Conservation (phyloP, 1,139 yeast genomes). For the Pichia sp. region DNA sequence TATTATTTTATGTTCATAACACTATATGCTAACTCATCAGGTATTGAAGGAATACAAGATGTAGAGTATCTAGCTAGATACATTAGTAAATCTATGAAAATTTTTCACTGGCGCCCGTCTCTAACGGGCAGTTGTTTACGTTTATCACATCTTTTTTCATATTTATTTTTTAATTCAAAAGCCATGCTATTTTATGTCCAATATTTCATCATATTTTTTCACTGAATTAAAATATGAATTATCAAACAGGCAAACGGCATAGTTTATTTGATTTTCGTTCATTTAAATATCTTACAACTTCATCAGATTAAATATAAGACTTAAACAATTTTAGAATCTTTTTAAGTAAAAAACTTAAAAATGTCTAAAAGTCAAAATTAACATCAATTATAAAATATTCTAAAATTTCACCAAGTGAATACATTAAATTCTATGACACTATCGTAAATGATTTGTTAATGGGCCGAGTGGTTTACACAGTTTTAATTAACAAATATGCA, state of each 20-base stretch:
- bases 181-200: conserved; percentile 10
- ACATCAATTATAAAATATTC: conserved; percentile 30
- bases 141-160: conserved; percentile 5
- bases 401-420: conserved; percentile 52
- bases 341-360: conserved; percentile 60
- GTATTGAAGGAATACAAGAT: not conserved
- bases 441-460: conserved; percentile 73
- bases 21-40: not conserved
- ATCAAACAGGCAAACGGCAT: not conserved
- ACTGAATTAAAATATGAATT: conserved; percentile 3
- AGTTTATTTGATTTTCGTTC: conserved; percentile 7
- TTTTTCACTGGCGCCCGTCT: no score
- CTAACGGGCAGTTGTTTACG: no score
- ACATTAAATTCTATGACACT: conserved; percentile 81
- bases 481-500: conserved; percentile 42
- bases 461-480: conserved; percentile 56
- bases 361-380: conserved; percentile 27
- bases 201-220: conserved; percentile 13
- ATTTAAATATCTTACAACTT: conserved; percentile 33
- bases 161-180: conserved; percentile 12
- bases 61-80: no score
- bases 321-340: conserved; percentile 71
- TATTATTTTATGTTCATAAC: no score
- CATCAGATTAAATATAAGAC: conserved; percentile 74
- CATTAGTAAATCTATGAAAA: no score